Evolutionary conservation across 176 grass and related monocot species (phyloP).

Genomic region (Thinopyrum elongatum): DNA sequence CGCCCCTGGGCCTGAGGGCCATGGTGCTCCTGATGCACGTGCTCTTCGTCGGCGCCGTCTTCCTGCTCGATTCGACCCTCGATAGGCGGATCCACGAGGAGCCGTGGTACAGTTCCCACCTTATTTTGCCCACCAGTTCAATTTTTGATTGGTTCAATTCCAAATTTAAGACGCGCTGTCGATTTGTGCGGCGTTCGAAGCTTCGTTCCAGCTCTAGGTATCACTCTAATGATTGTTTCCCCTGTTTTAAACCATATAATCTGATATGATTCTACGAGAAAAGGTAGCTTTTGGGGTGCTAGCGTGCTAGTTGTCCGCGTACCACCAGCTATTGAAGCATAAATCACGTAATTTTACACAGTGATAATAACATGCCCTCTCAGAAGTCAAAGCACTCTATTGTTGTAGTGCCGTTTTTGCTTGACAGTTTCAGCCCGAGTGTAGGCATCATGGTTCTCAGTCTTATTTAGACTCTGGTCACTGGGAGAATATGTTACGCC

Average conservation of each 20-base stretch:
- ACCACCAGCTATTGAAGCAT: not conserved
- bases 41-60: constrained; percentile 67
- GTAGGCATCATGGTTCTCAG: not conserved
- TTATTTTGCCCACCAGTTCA: not conserved
- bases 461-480: not conserved
- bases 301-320: not conserved
- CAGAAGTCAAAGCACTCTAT: no score
- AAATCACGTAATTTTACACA: not conserved
- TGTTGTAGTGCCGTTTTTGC: not conserved
- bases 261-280: not conserved
- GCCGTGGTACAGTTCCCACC: constrained; percentile 56
- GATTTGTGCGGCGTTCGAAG: not conserved
- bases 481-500: not conserved
- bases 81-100: constrained; percentile 51
- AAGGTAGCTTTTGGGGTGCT: not conserved
- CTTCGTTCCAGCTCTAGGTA: not conserved
- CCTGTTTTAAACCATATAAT: not conserved
- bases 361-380: not conserved
- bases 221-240: not conserved
- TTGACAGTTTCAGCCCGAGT: not conserved
- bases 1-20: constrained; percentile 55
- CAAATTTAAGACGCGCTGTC: not conserved
- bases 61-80: constrained; percentile 62
- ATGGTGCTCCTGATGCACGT: constrained; percentile 78
- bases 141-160: not conserved